phyloP scores from a whole-genome alignment of 208 protist species.

The Angomonas desouzai region DNA sequence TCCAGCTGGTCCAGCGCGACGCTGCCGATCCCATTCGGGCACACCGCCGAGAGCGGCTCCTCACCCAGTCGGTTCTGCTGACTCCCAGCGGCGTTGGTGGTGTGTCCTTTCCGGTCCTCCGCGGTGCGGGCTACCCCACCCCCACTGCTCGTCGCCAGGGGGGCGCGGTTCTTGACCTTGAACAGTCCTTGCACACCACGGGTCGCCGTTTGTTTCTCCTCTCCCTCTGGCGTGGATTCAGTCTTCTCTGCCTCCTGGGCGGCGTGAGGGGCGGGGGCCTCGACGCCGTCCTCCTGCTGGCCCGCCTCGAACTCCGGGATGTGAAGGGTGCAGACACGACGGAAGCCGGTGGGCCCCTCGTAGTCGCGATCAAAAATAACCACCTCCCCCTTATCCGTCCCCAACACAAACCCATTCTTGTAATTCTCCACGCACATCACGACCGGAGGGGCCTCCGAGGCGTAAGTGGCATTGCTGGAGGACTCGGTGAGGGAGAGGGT shows the following conservation, averaged over 20 bases:
- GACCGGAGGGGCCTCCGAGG: background rate
- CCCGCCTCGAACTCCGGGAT: conserved; percentile 17
- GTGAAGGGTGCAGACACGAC: conserved; percentile 10
- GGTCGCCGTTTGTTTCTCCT: background rate
- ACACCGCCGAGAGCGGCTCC: conserved; percentile 6
- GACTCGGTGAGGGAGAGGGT: conserved; percentile 32
- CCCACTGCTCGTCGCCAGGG: background rate
- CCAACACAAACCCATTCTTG: conserved; percentile 65
- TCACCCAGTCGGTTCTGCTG: conserved; percentile 9
- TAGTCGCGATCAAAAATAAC: conserved; percentile 59
- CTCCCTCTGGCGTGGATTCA: conserved; percentile 5
- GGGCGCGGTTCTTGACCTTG: conserved; percentile 1
- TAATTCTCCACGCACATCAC: conserved; percentile 47
- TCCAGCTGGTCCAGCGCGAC: conserved; percentile 68
- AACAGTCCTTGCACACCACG: background rate
- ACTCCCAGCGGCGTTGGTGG: background rate
- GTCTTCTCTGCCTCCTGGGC: conserved; percentile 1
- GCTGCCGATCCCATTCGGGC: conserved; percentile 26
- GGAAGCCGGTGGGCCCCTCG: conserved; percentile 4
- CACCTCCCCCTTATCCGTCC: conserved; percentile 60
- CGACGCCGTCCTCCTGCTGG: conserved; percentile 6
- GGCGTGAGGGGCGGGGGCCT: background rate
- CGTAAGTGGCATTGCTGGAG: background rate
- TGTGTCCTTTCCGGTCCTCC: background rate
- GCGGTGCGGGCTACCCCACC: background rate